phyloP scores from a whole-genome alignment of 108 stramenopile genomes.

The Nitzschia putrida region DNA sequence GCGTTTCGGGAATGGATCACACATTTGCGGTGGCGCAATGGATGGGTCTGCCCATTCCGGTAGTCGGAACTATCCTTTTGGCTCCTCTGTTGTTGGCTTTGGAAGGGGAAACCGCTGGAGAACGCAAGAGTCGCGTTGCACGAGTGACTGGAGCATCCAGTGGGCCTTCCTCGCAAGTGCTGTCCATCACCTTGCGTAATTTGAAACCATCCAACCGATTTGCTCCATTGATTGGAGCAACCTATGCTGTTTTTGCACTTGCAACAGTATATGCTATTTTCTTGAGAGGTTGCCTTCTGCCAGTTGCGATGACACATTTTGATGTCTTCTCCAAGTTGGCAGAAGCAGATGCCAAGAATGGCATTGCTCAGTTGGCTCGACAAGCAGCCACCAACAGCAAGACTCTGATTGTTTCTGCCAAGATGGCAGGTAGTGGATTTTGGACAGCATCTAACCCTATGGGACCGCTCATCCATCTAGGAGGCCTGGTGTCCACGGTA shows the following conservation, averaged over 20 bases:
- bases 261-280: constrained; percentile 62
- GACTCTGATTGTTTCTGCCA: constrained; percentile 50
- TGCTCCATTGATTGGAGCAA: constrained; percentile 55
- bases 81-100: constrained; percentile 64
- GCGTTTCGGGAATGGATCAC: constrained; percentile 70
- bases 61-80: constrained; percentile 62
- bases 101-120: constrained; percentile 63
- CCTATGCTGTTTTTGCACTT: constrained; percentile 48
- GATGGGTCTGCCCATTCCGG: constrained; percentile 62
- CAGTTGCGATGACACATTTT: constrained; percentile 45
- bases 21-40: constrained; percentile 51
- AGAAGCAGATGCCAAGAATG: constrained; percentile 29
- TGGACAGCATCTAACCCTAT: constrained; percentile 61
- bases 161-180: constrained; percentile 27
- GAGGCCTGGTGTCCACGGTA: constrained; percentile 52
- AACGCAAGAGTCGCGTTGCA: constrained; percentile 39
- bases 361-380: constrained; percentile 49
- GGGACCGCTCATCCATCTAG: constrained; percentile 60
- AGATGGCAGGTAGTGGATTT: constrained; percentile 55
- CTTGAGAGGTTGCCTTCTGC: constrained; percentile 60
- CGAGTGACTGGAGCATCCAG: constrained; percentile 31
- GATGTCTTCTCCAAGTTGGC: constrained; percentile 46
- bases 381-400: constrained; percentile 47
- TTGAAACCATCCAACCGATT: constrained; percentile 60
- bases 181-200: constrained; percentile 43